These are phyloP conservation scores for Aspergillaceae sp. DNA, from an alignment of 2,329 filamentous ascomycete genomes.

Conservation along the genomic window DNA sequence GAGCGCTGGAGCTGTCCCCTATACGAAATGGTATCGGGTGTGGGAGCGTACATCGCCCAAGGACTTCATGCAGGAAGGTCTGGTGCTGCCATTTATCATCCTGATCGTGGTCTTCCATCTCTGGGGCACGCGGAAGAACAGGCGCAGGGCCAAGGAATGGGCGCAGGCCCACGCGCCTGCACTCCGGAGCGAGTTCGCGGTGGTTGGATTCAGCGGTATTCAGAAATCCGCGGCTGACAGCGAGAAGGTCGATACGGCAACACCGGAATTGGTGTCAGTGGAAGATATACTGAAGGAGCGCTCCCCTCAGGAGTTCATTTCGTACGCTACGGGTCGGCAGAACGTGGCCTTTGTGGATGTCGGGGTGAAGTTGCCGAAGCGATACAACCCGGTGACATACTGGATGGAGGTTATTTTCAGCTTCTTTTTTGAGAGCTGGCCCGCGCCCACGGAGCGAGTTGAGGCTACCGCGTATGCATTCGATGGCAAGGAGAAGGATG, in stretches of 20 bases:
- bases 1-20: constrained; percentile 45
- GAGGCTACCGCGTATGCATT: constrained; percentile 79
- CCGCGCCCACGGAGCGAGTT: constrained; percentile 59
- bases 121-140: constrained; percentile 72
- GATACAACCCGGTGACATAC: constrained; percentile 69
- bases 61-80: constrained; percentile 82
- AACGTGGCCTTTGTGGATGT: constrained; percentile 89
- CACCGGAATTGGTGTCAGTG: constrained; percentile 38
- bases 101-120: constrained; percentile 71
- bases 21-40: constrained; percentile 92
- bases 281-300: constrained; percentile 71
- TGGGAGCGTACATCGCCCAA: constrained; percentile 77
- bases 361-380: constrained; percentile 70
- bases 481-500: constrained; percentile 77
- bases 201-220: constrained; percentile 66
- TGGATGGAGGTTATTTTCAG: constrained; percentile 59
- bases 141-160: constrained; percentile 72
- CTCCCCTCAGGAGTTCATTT: constrained; percentile 73
- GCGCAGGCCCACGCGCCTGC: constrained; percentile 62
- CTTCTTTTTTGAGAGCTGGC: constrained; percentile 72
- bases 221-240: constrained; percentile 35
- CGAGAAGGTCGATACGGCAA: constrained; percentile 33
- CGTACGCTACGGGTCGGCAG: constrained; percentile 83
- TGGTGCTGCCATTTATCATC: constrained; percentile 67
- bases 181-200: constrained; percentile 72